Conservation (phyloP, 2,329 filamentous ascomycete genomes). For the Beauveria sp. region DNA sequence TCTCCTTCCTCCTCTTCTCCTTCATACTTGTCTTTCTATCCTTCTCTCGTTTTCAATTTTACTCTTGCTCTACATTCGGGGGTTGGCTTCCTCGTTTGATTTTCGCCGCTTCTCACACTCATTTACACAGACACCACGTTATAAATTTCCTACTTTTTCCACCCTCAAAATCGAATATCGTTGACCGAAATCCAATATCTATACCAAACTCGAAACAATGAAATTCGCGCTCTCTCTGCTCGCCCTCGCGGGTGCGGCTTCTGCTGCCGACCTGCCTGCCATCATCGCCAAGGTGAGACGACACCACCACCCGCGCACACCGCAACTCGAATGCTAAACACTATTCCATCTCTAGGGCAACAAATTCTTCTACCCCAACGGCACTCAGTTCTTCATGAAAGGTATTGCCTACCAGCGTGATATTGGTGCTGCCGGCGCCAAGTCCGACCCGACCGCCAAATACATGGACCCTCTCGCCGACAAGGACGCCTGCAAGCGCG, state of each 20-base stretch:
- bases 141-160: slow-evolving; percentile 6
- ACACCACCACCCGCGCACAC: background rate
- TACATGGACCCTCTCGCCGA: slow-evolving; percentile 84
- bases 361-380: slow-evolving; percentile 84
- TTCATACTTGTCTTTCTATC: slow-evolving; percentile 5
- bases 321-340: background rate
- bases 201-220: slow-evolving; percentile 10
- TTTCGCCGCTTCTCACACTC: slow-evolving; percentile 11
- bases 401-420: slow-evolving; percentile 95
- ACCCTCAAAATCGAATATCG: background rate
- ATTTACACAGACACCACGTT: slow-evolving; percentile 4
- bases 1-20: slow-evolving; percentile 1
- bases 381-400: slow-evolving; percentile 67
- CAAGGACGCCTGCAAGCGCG: slow-evolving; percentile 64
- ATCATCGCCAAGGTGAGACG: slow-evolving; percentile 59
- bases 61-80: background rate
- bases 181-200: background rate
- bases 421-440: slow-evolving; percentile 46
- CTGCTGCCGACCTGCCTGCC: slow-evolving; percentile 42
- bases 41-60: background rate
- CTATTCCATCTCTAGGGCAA: slow-evolving; percentile 44
- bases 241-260: slow-evolving; percentile 33
- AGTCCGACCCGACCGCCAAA: slow-evolving; percentile 30
- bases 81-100: slow-evolving; percentile 12
- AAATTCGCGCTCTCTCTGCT: slow-evolving; percentile 23